A percentile compares a stretch with the other conserved stretches of the same genome.
Conservation (phyloP, 2,329 filamentous ascomycete species). For the Penicillium sclerotigenum region DNA sequence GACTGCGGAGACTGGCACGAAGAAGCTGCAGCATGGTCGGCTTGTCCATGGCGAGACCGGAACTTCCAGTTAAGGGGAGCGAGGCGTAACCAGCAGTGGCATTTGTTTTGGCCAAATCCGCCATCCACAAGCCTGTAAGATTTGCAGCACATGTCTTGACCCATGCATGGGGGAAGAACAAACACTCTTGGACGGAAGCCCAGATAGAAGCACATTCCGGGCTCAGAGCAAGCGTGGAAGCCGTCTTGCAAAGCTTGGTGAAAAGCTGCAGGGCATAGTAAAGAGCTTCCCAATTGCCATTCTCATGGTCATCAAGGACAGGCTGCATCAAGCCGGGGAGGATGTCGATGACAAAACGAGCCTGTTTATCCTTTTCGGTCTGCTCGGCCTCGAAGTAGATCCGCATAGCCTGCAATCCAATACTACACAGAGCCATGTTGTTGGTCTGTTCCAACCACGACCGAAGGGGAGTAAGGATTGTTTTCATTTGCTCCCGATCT, state of each 20-base stretch:
- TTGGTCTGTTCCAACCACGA: conserved; percentile 74
- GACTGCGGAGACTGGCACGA: conserved; percentile 55
- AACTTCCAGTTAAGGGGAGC: conserved; percentile 64
- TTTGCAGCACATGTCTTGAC: conserved; percentile 75
- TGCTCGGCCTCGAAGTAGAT: conserved; percentile 74
- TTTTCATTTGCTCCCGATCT: conserved; percentile 67
- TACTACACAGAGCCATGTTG: conserved; percentile 66
- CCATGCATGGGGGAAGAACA: conserved; percentile 68
- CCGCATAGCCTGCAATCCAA: conserved; percentile 76
- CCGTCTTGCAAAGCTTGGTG: conserved; percentile 63
- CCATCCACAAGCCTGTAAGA: conserved; percentile 72
- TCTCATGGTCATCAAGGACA: conserved; percentile 49
- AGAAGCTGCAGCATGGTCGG: conserved; percentile 61
- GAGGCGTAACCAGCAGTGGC: conserved; percentile 52
- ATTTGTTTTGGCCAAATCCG: conserved; percentile 69
- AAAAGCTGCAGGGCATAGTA: conserved; percentile 70
- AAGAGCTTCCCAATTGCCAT: conserved; percentile 65
- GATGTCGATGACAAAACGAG: conserved; percentile 57
- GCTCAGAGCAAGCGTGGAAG: conserved; percentile 63
- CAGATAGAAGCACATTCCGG: conserved; percentile 64
- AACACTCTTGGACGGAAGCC: conserved; percentile 63
- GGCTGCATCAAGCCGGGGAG: conserved; percentile 53
- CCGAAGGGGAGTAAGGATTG: conserved; percentile 67
- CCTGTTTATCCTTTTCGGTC: conserved; percentile 64
- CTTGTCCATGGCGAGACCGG: conserved; percentile 65